Evolutionary conservation across 805 yeast genomes (phyloP), one percentile per base, ranked within the genome.

Genomic region (Wickerhamomyces bisporus): DNA sequence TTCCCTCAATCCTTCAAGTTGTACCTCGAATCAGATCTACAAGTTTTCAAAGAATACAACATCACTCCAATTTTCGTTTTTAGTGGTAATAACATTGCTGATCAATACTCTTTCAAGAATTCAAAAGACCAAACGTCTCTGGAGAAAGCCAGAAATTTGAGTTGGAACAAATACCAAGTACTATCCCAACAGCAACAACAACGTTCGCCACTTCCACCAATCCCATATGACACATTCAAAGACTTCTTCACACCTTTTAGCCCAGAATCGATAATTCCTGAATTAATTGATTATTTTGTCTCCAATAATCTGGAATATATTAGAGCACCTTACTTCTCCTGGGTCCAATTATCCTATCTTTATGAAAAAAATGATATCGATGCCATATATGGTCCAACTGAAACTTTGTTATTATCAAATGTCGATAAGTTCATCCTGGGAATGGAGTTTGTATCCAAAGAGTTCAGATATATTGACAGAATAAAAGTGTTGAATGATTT

Each of bases 321-420:
- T 40, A 75, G 88, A 11, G 83, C 95, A 26, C 98, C 98, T 5
- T 88, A 79, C 54, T 70, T 79, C 31, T 77, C 96, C 0, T 79
- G 87, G 62, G 73, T 80, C 29, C 96, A 91, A 60, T 67, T 93
- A 50, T 76, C 84, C 6, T 87, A 86, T 52, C 62, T 91, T 50
- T 70, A 71, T 44, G 72, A 72, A 32, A 66, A 66, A 34, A 68
- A 66, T 0, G 62, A 68, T 32, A 73, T 91, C 35, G 88, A 89
- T 57, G 79, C 83, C 5, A 77, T 89, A 26, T 85, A 79, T 60
- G 96, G 95, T 1, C 81, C 96, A 7, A 81, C 88, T 1, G 98
- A 93, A 50, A 70, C 79, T 27, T 63, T 89, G 31, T 64, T 91
- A 55, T 58, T 76, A 32, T 62, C 61, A 5, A 71, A 74, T 18